A percentile compares a stretch with the other conserved stretches of the same genome.
These are phyloP conservation scores for Juncus inflexus DNA, from an alignment of 176 grass and related monocot genomes.

Conservation along the genomic window DNA sequence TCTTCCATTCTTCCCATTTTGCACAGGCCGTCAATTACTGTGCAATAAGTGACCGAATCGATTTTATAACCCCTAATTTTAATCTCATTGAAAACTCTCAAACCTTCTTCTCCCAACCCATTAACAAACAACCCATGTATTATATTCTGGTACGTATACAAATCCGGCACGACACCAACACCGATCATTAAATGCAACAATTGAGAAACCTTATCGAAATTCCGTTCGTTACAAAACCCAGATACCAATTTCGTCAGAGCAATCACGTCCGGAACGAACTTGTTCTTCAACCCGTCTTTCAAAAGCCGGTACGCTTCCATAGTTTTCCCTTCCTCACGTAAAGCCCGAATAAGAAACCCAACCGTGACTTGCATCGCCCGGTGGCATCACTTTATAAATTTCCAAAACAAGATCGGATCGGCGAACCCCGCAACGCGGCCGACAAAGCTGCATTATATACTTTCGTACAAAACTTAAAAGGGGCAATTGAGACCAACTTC, in stretches of 20 bases:
- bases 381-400: constrained; percentile 32
- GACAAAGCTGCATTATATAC: constrained; percentile 33
- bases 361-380: constrained; percentile 35
- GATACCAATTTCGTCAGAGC: constrained; percentile 41
- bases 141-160: constrained; percentile 50
- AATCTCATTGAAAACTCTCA: constrained; percentile 61
- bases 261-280: constrained; percentile 24
- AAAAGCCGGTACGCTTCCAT: constrained; percentile 57
- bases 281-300: constrained; percentile 41
- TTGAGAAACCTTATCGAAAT: constrained; percentile 63
- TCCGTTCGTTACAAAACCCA: constrained; percentile 42
- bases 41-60: constrained; percentile 41
- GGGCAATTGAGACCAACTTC: constrained; percentile 29
- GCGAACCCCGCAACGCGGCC: constrained; percentile 22
- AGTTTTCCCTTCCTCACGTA: constrained; percentile 36
- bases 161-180: constrained; percentile 35
- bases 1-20: constrained; percentile 34
- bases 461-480: constrained; percentile 36
- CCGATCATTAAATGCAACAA: constrained; percentile 79
- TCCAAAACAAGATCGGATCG: constrained; percentile 60
- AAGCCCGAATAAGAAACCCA: constrained; percentile 46
- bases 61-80: constrained; percentile 64
- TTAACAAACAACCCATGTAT: constrained; percentile 41
- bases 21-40: constrained; percentile 48
- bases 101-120: constrained; percentile 41